Evolutionary conservation across 768 basidiomycete genomes (phyloP).

Genomic region (Trametes maxima): DNA sequence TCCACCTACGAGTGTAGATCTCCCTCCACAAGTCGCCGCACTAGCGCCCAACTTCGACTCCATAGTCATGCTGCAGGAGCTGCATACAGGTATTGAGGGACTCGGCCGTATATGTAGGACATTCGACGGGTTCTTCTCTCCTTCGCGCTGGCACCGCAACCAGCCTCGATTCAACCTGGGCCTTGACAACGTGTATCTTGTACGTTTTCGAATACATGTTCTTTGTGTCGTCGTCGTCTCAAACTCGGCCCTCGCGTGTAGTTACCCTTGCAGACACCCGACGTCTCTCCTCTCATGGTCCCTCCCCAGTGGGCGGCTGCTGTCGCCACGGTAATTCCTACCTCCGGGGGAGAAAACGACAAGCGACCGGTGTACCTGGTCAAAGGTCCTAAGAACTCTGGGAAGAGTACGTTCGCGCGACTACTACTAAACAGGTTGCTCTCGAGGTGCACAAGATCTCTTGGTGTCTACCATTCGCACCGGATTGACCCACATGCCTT

Average conservation of each 20-base stretch:
- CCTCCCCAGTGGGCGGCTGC: conserved; percentile 41
- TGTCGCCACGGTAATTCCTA: conserved; percentile 21
- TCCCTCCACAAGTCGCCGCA: conserved; percentile 22
- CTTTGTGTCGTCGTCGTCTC: neutral
- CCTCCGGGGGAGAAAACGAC: neutral
- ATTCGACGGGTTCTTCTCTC: conserved; percentile 65
- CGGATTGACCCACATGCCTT: neutral
- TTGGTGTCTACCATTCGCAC: neutral
- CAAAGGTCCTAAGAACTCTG: conserved; percentile 83
- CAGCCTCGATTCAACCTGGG: conserved; percentile 42
- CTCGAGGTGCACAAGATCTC: conserved; percentile 45
- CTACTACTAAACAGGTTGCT: conserved; percentile 72
- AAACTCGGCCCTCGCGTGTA: conserved; percentile 29
- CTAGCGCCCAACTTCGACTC: conserved; percentile 31
- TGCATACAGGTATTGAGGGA: conserved; percentile 64
- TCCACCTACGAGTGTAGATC: neutral
- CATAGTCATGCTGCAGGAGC: conserved; percentile 58
- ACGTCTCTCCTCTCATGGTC: conserved; percentile 37
- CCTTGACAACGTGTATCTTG: conserved; percentile 52
- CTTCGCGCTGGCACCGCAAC: conserved; percentile 45
- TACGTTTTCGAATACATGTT: conserved; percentile 33
- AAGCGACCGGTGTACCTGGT: conserved; percentile 55
- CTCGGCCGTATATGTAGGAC: conserved; percentile 63
- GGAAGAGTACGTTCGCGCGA: conserved; percentile 89
- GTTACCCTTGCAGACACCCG: conserved; percentile 33